Percentiles rank a stretch among this genome's conserved stretches.
These are phyloP conservation scores for Glomus cerebriforme DNA, from an alignment of 192 early-diverging fungal genomes.

Conservation along the genomic window DNA sequence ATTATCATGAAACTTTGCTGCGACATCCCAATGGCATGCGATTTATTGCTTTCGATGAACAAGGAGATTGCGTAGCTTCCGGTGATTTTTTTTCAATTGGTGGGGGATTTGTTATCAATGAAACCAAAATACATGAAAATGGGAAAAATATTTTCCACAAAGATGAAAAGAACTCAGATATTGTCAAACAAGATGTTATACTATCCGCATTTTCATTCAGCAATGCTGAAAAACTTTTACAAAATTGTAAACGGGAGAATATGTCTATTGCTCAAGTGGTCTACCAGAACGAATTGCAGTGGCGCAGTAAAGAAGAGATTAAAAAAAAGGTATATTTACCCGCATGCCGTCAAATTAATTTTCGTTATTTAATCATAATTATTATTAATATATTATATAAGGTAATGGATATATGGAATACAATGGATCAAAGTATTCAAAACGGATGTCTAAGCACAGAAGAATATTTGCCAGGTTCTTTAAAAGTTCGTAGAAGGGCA, in stretches of 20 bases:
- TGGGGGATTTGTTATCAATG: slow-evolving; percentile 95
- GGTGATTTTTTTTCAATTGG: slow-evolving; percentile 97
- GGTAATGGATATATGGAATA: slow-evolving; percentile 83
- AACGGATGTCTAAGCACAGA: slow-evolving; percentile 69
- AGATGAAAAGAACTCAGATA: slow-evolving; percentile 47
- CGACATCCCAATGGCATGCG: slow-evolving; percentile 97
- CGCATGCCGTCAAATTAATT: neutral
- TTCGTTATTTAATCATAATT: no score
- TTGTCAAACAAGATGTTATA: slow-evolving; percentile 61
- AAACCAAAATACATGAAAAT: slow-evolving; percentile 70
- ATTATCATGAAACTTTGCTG: slow-evolving; percentile 83
- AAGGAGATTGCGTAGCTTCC: slow-evolving; percentile 74
- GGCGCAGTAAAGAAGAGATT: slow-evolving; percentile 84
- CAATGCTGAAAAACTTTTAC: slow-evolving; percentile 74
- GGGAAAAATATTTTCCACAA: slow-evolving; percentile 60
- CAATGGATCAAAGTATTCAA: slow-evolving; percentile 87
- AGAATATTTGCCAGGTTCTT: slow-evolving; percentile 73
- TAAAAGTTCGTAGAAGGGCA: slow-evolving; percentile 82
- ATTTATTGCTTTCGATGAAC: slow-evolving; percentile 80
- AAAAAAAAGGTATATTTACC: slow-evolving; percentile 40
- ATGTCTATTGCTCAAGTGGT: slow-evolving; percentile 96
- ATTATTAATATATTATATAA: slow-evolving; percentile 11
- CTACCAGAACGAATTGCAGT: slow-evolving; percentile 90
- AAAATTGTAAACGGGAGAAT: slow-evolving; percentile 78
- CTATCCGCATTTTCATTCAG: slow-evolving; percentile 79